A percentile compares a stretch with the other conserved stretches of the same genome.
These are phyloP conservation scores for Sextonia rubra DNA, from an alignment of 164 flowering plant species.

Conservation along the genomic window DNA sequence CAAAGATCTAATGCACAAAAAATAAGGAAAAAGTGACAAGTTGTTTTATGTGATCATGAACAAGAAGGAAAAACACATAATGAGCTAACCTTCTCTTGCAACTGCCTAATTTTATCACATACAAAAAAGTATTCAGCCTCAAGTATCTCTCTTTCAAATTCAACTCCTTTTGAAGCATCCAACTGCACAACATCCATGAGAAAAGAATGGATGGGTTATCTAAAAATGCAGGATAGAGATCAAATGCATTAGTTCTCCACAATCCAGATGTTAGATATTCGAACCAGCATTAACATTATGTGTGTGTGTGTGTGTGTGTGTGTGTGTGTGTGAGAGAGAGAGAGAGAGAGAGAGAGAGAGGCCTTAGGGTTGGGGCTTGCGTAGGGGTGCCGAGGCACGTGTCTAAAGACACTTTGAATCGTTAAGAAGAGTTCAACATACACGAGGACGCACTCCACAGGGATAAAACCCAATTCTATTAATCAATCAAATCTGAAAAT, in stretches of 20 bases:
- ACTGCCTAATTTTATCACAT: slow-evolving; percentile 54
- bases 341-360: too few species aligned
- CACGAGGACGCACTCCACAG: too few species aligned
- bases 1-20: neutral
- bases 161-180: slow-evolving; percentile 58
- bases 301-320: too few species aligned
- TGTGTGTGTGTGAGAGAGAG: too few species aligned
- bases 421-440: too few species aligned
- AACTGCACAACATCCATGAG: slow-evolving; percentile 30
- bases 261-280: neutral
- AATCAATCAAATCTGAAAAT: too few species aligned
- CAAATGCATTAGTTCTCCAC: neutral
- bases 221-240: slow-evolving; percentile 2
- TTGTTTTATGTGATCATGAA: neutral
- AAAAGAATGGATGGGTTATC: slow-evolving; percentile 1
- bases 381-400: too few species aligned
- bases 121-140: slow-evolving; percentile 66
- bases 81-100: slow-evolving; percentile 67
- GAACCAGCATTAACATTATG: neutral
- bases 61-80: neutral
- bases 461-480: too few species aligned
- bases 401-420: too few species aligned
- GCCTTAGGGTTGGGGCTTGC: too few species aligned
- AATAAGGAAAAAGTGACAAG: neutral
- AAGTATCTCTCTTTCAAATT: slow-evolving; percentile 68